phyloP scores from a whole-genome alignment of 306 rosid species.

The Sechiopsis laciniata region DNA sequence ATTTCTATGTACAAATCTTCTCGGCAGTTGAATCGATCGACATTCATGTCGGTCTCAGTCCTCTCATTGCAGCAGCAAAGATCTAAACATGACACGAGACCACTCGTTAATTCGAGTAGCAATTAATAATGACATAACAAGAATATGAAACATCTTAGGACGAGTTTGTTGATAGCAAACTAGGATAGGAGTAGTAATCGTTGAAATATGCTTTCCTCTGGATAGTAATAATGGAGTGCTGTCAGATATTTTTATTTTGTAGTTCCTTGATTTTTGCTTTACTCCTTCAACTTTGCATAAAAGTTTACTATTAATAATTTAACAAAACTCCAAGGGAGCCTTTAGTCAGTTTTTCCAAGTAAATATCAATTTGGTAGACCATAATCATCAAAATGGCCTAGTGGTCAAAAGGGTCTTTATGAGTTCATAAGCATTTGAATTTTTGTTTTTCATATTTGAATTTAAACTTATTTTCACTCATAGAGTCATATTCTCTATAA shows the following conservation, averaged over 20 bases:
- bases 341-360: not conserved
- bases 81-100: conserved; percentile 11
- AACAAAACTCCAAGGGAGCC: not conserved
- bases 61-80: conserved; percentile 21
- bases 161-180: not conserved
- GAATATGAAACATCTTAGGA: not conserved
- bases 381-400: no score
- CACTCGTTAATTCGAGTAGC: not conserved
- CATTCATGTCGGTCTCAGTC: conserved; percentile 16
- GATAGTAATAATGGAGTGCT: not conserved
- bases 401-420: no score
- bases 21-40: not conserved
- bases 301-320: not conserved
- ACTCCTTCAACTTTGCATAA: not conserved
- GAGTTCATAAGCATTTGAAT: no score
- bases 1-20: conserved; percentile 18
- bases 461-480: no score
- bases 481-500: no score
- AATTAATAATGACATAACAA: not conserved
- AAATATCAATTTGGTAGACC: not conserved
- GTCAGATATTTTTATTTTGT: not conserved
- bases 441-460: no score
- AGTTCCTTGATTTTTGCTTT: not conserved
- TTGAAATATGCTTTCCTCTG: not conserved
- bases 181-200: not conserved